A percentile compares a stretch with the other conserved stretches of the same genome.
Conservation (phyloP, 139 green algal genomes). For the Raphidocelis subcapitata region DNA sequence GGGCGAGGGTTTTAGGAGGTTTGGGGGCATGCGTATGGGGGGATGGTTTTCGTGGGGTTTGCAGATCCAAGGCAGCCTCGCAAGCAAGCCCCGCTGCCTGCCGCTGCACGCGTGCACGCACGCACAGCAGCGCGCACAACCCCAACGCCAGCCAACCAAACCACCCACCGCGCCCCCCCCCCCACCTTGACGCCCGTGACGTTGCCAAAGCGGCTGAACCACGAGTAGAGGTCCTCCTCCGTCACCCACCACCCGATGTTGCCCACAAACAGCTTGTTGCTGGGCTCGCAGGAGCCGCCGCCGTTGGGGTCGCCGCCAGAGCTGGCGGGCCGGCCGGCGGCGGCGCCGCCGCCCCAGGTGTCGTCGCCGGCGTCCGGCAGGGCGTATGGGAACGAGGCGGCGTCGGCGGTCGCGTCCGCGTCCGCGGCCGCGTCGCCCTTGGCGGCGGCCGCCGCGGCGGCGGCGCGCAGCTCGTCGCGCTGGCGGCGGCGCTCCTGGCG, state of each 20-base stretch:
- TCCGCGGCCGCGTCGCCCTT: background rate
- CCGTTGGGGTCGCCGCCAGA: background rate
- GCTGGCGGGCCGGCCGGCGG: background rate
- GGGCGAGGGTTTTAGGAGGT: too few species aligned
- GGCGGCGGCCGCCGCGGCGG: background rate
- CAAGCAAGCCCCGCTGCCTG: too few species aligned
- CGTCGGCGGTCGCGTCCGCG: background rate
- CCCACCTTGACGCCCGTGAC: slow-evolving; percentile 30
- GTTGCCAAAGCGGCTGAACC: slow-evolving; percentile 29
- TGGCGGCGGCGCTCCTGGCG: background rate
- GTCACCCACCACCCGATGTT: slow-evolving; percentile 32
- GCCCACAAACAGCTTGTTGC: slow-evolving; percentile 39
- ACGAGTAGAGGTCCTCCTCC: slow-evolving; percentile 23
- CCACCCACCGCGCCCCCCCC: background rate
- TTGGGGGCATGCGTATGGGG: background rate
- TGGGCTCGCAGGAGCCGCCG: slow-evolving; percentile 14
- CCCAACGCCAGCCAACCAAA: background rate
- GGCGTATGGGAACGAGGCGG: slow-evolving; percentile 13
- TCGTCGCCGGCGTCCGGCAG: slow-evolving; percentile 23
- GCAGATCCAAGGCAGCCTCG: too few species aligned
- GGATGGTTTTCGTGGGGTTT: too few species aligned
- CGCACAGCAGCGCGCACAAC: too few species aligned
- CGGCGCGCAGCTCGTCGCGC: background rate
- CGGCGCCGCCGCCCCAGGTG: slow-evolving; percentile 5
- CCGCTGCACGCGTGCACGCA: too few species aligned